Evolutionary conservation across 306 rosid species (phyloP), one percentile per base, ranked within the genome.

Genomic region (Biancaea sappan): DNA sequence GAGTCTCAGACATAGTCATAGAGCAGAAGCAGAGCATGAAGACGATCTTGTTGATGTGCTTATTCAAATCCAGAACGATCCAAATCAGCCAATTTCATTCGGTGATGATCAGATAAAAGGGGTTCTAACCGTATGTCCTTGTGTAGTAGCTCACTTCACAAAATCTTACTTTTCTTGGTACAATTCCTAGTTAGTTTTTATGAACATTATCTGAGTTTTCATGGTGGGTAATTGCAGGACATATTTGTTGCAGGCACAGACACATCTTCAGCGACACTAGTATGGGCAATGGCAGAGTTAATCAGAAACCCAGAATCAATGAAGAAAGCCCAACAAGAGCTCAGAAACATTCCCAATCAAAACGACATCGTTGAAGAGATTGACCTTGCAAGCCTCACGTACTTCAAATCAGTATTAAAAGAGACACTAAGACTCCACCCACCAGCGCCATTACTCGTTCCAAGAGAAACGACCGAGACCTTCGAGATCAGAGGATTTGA

Each of bases 351-450:
- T 11, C 3, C 35, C 1, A 57, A 58, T 5, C 53, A 57, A 11
- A 78, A 54, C 53, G 74, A 69, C 11, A 62, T 32, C 52, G 67
- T 85, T 19, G 19, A 40, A 8, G 85, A 85, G 52, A 50, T 41
- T 0, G 88, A 81, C 16, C 74, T 51, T 2, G 29, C 62, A 0
- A 47, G 59, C 1, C 88, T 88, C 13, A 41, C n/a, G 0, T 85
- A 83, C 26, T 64, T 85, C 12, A 85, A 83, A 38, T 69, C 61
- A 79, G 76, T 83, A 5, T 37, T 85, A 8, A 88, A 85, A 64
- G 92, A 83, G 56, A 26, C 85, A 65, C 8, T 88, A 0, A 71
- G 92, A 35, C 16, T 85, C n/a, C 89, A 88, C 57, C 88, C 88
- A 21, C 80, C 86, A 15, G 80, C 56, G 0, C 68, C 88, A n/a